phyloP scores from a whole-genome alignment of 352 stramenopile species.

The Phytophthora tentaculata region DNA sequence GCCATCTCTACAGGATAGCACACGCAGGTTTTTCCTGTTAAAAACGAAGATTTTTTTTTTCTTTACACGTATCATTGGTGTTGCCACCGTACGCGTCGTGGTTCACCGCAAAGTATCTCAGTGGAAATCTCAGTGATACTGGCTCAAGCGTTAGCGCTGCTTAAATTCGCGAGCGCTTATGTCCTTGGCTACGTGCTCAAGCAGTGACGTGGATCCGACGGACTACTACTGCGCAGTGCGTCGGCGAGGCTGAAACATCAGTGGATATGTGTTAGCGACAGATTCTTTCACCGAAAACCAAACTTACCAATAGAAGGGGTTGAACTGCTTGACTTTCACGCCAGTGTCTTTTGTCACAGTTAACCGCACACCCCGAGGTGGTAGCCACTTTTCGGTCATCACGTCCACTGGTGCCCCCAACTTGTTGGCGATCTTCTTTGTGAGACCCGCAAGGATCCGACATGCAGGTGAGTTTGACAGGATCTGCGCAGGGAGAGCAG shows the following conservation, averaged over 20 bases:
- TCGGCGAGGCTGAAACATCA: conserved; percentile 18
- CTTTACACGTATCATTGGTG: conserved; percentile 24
- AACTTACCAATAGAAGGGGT: conserved; percentile 82
- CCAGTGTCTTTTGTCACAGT: too few relatives aligned
- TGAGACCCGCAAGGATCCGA: conserved; percentile 76
- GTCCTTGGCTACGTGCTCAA: background rate
- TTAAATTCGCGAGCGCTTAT: too few relatives aligned
- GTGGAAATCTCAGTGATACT: too few relatives aligned
- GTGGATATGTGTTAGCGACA: background rate
- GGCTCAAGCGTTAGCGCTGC: too few relatives aligned
- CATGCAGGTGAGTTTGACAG: conserved; percentile 77
- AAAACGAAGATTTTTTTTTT: background rate
- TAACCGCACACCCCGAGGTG: conserved; percentile 40
- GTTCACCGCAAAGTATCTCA: conserved; percentile 5
- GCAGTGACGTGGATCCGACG: conserved; percentile 2
- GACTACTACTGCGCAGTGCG: conserved; percentile 20
- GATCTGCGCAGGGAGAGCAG: conserved; percentile 47
- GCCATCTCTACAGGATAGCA: background rate
- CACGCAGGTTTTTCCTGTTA: background rate
- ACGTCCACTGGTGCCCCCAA: conserved; percentile 78
- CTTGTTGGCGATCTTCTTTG: conserved; percentile 88
- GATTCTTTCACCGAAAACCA: conserved; percentile 13
- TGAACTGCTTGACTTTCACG: conserved; percentile 55
- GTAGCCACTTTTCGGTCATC: conserved; percentile 88
- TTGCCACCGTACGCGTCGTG: background rate